Evolutionary conservation across 2,329 filamentous ascomycete species (phyloP).

Genomic region (Coniochaeta prunicola): DNA sequence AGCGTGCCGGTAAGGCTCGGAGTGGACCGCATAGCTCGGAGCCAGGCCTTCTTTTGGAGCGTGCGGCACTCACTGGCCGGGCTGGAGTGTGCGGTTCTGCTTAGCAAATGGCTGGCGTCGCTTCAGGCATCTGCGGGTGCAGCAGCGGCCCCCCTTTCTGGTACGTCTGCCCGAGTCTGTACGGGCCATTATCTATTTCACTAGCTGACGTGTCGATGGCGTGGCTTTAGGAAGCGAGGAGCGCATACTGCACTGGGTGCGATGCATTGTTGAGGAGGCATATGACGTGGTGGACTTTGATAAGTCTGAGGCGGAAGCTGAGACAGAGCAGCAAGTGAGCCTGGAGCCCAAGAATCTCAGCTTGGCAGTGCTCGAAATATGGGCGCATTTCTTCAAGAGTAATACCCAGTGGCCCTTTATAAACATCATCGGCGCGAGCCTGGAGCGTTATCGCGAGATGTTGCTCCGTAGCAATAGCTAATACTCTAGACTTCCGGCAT

Average conservation of each 20-base stretch:
- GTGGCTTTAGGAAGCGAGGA: slow-evolving; percentile 28
- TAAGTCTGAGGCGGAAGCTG: slow-evolving; percentile 22
- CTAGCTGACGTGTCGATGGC: neutral
- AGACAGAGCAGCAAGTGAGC: slow-evolving; percentile 4
- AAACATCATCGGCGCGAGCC: slow-evolving; percentile 32
- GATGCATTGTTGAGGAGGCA: slow-evolving; percentile 37
- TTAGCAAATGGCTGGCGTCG: slow-evolving; percentile 40
- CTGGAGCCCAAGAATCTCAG: slow-evolving; percentile 21
- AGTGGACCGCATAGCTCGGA: slow-evolving; percentile 45
- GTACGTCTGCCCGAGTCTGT: slow-evolving; percentile 3
- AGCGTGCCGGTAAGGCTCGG: slow-evolving; percentile 49
- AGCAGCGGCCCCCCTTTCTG: neutral
- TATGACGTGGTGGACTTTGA: slow-evolving; percentile 28
- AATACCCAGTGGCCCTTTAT: slow-evolving; percentile 42
- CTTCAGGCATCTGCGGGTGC: neutral
- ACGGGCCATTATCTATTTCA: neutral
- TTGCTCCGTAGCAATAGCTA: slow-evolving; percentile 4
- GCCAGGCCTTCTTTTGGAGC: slow-evolving; percentile 50
- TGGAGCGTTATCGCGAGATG: slow-evolving; percentile 26
- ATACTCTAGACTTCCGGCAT: too few species aligned
- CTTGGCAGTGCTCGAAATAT: slow-evolving; percentile 32
- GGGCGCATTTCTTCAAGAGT: slow-evolving; percentile 38
- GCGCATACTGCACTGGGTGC: slow-evolving; percentile 37
- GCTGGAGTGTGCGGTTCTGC: slow-evolving; percentile 45
- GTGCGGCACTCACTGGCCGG: slow-evolving; percentile 48